These are phyloP conservation scores for Coprinellus aureogranulatus DNA, from an alignment of 768 basidiomycete species.

Conservation along the genomic window DNA sequence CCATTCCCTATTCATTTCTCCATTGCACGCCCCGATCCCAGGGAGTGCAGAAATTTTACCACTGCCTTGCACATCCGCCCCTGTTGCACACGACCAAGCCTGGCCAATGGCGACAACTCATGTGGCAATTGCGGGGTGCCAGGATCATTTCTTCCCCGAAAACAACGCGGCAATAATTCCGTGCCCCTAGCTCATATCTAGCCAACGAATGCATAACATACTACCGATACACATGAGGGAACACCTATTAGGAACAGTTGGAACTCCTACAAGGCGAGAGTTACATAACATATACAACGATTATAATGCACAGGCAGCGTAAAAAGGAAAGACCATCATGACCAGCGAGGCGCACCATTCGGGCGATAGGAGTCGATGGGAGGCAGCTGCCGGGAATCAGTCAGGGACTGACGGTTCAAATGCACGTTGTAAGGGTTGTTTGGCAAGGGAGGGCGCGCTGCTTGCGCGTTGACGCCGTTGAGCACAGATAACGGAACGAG, in stretches of 20 bases:
- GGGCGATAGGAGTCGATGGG: constrained; percentile 16
- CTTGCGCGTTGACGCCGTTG: constrained; percentile 8
- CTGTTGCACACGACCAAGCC: no score
- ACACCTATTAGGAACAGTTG: no score
- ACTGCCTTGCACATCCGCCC: no score
- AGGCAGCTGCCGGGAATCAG: constrained; percentile 22
- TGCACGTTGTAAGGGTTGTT: constrained; percentile 11
- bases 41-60: no score
- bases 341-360: background rate
- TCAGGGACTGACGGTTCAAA: constrained; percentile 13
- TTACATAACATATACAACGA: background rate
- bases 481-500: constrained; percentile 9
- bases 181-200: no score
- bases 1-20: background rate
- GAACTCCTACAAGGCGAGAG: background rate
- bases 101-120: no score
- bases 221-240: no score
- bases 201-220: no score
- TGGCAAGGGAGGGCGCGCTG: constrained; percentile 14
- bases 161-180: no score
- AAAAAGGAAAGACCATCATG: background rate
- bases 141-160: no score
- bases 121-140: no score
- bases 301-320: background rate
- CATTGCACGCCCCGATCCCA: no score